phyloP scores from a whole-genome alignment of 2,329 filamentous ascomycete genomes.

The Neonectria neomacrospora region DNA sequence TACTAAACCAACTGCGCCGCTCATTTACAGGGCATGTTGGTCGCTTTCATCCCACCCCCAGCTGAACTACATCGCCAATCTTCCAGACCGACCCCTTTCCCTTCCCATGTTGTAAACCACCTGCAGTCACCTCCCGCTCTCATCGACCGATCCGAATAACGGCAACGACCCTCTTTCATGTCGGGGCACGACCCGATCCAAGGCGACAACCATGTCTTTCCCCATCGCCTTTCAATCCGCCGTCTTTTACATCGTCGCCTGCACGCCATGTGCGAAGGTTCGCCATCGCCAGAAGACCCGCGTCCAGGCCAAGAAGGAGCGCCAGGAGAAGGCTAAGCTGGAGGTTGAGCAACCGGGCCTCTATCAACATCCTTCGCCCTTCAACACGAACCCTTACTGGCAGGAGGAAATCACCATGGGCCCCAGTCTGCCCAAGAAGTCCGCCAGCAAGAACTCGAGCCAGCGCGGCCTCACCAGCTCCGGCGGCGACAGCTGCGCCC shows the following conservation, averaged over 20 bases:
- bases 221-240: slow-evolving; percentile 76
- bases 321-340: slow-evolving; percentile 71
- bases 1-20: slow-evolving; percentile 15
- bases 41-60: slow-evolving; percentile 5
- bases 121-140: background rate
- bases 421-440: slow-evolving; percentile 75
- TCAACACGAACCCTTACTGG: slow-evolving; percentile 91
- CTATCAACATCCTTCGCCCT: slow-evolving; percentile 84
- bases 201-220: slow-evolving; percentile 55
- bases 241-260: slow-evolving; percentile 81
- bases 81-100: slow-evolving; percentile 16
- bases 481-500: slow-evolving; percentile 64
- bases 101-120: slow-evolving; percentile 16
- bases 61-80: slow-evolving; percentile 19
- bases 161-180: slow-evolving; percentile 30
- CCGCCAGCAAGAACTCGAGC: slow-evolving; percentile 66
- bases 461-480: slow-evolving; percentile 69
- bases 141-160: background rate
- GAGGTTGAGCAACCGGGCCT: slow-evolving; percentile 76
- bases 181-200: slow-evolving; percentile 31
- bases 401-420: slow-evolving; percentile 86
- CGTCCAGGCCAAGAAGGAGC: slow-evolving; percentile 75
- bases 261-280: slow-evolving; percentile 80
- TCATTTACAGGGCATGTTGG: slow-evolving; percentile 22
- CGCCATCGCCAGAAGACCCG: slow-evolving; percentile 76